Percentiles rank a stretch among this genome's conserved stretches.
Conservation (phyloP, 148 eudicot genomes). For the Camellia japonica region DNA sequence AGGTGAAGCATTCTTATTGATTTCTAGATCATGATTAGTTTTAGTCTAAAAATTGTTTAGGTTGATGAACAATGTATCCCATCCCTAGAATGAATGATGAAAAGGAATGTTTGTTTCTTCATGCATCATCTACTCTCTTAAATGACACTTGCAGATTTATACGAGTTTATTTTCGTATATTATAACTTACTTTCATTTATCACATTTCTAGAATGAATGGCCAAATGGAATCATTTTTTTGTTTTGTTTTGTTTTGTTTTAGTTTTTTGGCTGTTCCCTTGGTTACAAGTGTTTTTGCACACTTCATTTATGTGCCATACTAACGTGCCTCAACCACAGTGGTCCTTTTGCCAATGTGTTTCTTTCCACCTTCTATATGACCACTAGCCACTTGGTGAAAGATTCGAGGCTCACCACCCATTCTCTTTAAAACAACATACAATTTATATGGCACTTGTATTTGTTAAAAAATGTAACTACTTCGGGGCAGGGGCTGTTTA, state of each 20-base stretch:
- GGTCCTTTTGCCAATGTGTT: too few relatives aligned
- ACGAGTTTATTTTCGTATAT: neutral
- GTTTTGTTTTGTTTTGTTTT: neutral
- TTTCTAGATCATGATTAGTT: neutral
- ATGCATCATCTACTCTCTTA: neutral
- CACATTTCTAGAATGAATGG: neutral
- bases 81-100: too few relatives aligned
- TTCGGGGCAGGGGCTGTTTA: too few relatives aligned
- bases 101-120: too few relatives aligned
- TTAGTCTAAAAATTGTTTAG: neutral
- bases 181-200: too few relatives aligned
- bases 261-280: neutral
- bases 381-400: too few relatives aligned
- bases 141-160: neutral
- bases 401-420: neutral
- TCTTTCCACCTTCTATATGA: too few relatives aligned
- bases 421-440: too few relatives aligned
- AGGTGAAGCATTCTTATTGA: neutral
- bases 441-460: too few relatives aligned
- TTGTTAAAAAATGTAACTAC: too few relatives aligned
- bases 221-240: neutral
- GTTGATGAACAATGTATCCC: neutral
- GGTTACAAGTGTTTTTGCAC: neutral
- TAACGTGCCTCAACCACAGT: too few relatives aligned
- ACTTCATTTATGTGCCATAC: too few relatives aligned